These are phyloP conservation scores for Oryza rufipogon DNA, from an alignment of 176 grass and related monocot genomes.

Conservation along the genomic window DNA sequence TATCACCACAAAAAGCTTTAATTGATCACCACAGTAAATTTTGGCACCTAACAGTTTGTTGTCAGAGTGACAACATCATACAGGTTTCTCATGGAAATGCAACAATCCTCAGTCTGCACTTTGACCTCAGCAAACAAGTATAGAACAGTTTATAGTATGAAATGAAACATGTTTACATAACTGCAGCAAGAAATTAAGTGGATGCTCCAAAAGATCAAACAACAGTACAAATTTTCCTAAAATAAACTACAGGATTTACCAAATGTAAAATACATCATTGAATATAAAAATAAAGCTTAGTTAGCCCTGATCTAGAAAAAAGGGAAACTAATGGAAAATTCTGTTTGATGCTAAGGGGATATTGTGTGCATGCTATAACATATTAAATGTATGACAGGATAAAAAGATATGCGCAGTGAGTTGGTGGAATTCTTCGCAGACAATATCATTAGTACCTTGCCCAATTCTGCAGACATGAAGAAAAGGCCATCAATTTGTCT, in stretches of 20 bases:
- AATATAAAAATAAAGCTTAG: background rate
- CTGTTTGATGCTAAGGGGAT: background rate
- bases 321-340: slow-evolving; percentile 6
- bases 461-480: background rate
- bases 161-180: slow-evolving; percentile 11
- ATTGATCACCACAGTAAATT: background rate
- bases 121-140: slow-evolving; percentile 6
- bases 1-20: background rate
- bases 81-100: background rate
- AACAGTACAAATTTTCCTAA: background rate
- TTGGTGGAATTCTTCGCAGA: background rate
- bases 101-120: background rate
- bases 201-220: background rate
- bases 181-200: slow-evolving; percentile 21
- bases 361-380: background rate
- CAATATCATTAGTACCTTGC: slow-evolving; percentile 14
- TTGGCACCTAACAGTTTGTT: background rate
- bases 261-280: background rate
- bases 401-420: background rate
- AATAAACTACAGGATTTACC: background rate
- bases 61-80: background rate
- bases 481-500: slow-evolving; percentile 38
- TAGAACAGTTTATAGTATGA: background rate
- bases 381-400: background rate
- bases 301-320: background rate